A percentile compares a stretch with the other conserved stretches of the same genome.
Conservation (phyloP, 2,329 filamentous ascomycete genomes). For the Ophiocordyceps camponoti-rufipedis region DNA sequence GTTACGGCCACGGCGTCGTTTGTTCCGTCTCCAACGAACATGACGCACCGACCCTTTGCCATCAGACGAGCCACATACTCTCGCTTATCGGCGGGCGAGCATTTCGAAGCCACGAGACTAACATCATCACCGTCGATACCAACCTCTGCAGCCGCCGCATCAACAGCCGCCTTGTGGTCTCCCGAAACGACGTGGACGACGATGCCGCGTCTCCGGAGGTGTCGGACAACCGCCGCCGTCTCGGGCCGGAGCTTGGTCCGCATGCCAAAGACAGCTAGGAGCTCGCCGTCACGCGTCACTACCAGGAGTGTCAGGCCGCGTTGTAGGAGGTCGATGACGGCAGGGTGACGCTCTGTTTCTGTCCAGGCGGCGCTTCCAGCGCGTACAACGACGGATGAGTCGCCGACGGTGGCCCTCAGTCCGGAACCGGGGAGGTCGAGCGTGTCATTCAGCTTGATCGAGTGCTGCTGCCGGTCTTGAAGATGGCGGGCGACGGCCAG, state of each 20-base stretch:
- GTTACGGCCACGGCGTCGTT: conserved; percentile 46
- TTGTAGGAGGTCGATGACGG: conserved; percentile 5
- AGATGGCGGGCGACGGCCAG: conserved; percentile 24
- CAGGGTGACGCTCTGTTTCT: conserved; percentile 6
- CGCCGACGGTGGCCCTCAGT: conserved; percentile 17
- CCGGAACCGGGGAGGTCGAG: conserved; percentile 20
- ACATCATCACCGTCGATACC: conserved; percentile 5
- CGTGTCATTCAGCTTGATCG: conserved; percentile 8
- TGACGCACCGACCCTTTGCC: conserved; percentile 14
- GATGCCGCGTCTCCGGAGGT: conserved; percentile 28
- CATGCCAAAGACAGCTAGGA: conserved; percentile 31
- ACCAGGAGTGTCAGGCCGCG: conserved; percentile 10
- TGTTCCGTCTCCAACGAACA: conserved; percentile 46
- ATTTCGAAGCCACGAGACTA: conserved; percentile 12
- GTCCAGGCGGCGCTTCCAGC: conserved; percentile 30
- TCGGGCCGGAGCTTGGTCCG: conserved; percentile 16
- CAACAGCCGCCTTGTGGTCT: conserved; percentile 30
- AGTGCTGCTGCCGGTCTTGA: conserved; percentile 3
- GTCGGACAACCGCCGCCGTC: conserved; percentile 22
- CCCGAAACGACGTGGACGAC: conserved; percentile 36
- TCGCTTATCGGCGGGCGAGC: conserved; percentile 34
- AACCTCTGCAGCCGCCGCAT: conserved; percentile 25
- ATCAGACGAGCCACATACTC: conserved; percentile 27
- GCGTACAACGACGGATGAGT: conserved; percentile 9
- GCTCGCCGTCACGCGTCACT: conserved; percentile 8